Evolutionary conservation across 192 early-diverging fungal genomes (phyloP).

Genomic region (Coemansia sp.): DNA sequence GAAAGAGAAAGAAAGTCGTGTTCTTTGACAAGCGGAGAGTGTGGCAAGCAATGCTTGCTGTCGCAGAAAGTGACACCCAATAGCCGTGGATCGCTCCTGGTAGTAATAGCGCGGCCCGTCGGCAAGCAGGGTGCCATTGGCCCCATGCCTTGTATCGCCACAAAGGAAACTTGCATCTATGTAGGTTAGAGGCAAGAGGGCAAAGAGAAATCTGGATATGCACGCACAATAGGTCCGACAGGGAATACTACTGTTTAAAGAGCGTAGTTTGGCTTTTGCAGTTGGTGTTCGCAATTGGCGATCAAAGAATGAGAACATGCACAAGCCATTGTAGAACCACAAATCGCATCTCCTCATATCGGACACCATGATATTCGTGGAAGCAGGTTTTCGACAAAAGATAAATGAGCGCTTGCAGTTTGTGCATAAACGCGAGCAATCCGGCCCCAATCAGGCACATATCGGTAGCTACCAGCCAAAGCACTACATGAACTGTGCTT

Average conservation of each 20-base stretch:
- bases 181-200: background rate
- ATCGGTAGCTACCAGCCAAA: too few relatives aligned
- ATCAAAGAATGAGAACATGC: background rate
- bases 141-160: background rate
- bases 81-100: background rate
- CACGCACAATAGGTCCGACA: background rate
- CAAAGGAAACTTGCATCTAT: constrained; percentile 1
- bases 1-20: too few relatives aligned
- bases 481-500: too few relatives aligned
- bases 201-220: background rate
- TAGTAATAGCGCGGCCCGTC: background rate
- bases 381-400: background rate
- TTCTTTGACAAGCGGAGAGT: background rate
- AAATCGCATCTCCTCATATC: background rate
- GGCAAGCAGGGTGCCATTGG: background rate
- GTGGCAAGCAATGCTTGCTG: constrained; percentile 1
- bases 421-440: too few relatives aligned
- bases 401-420: too few relatives aligned
- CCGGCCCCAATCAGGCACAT: too few relatives aligned
- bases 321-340: constrained; percentile 9
- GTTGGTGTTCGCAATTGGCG: constrained; percentile 4
- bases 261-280: background rate
- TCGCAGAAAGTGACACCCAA: background rate
- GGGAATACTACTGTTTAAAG: background rate
- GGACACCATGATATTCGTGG: background rate